Percentiles rank a stretch among this genome's conserved stretches.
phyloP scores from a whole-genome alignment of 805 yeast species.

The Starmerella apis region DNA sequence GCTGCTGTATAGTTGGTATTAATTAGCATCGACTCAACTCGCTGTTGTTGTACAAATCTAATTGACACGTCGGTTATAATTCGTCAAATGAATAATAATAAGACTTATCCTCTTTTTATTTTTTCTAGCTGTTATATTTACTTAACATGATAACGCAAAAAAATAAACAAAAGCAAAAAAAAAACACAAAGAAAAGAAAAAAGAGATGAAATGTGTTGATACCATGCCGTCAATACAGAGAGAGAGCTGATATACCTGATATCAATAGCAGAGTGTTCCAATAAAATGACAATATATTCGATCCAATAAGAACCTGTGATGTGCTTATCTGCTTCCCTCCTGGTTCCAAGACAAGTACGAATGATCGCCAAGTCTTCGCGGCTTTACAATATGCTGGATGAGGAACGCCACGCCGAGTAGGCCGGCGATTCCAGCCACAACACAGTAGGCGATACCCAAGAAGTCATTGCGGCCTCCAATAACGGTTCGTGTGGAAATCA shows the following conservation, averaged over 20 bases:
- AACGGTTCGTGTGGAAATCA: slow-evolving; percentile 68
- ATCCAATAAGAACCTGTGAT: no score
- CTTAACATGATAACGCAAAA: neutral
- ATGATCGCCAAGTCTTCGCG: slow-evolving; percentile 79
- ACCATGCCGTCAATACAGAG: no score
- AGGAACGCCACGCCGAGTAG: slow-evolving; percentile 66
- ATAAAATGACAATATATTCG: no score
- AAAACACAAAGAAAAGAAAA: no score
- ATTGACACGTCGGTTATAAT: neutral
- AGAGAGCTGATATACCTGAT: no score
- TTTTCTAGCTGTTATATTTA: neutral
- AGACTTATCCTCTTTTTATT: no score
- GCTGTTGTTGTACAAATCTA: no score
- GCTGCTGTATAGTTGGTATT: no score
- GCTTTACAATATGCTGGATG: slow-evolving; percentile 69
- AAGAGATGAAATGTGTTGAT: no score
- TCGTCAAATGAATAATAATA: neutral
- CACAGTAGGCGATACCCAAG: slow-evolving; percentile 72
- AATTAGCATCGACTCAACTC: no score
- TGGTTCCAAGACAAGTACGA: slow-evolving; percentile 46
- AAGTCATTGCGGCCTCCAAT: slow-evolving; percentile 83
- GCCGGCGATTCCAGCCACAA: slow-evolving; percentile 69
- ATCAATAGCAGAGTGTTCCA: no score
- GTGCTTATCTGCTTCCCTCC: slow-evolving; percentile 15
- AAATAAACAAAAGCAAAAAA: neutral